Evolutionary conservation across 1,139 yeast species (phyloP).

Genomic region (Zygoascus sp.): DNA sequence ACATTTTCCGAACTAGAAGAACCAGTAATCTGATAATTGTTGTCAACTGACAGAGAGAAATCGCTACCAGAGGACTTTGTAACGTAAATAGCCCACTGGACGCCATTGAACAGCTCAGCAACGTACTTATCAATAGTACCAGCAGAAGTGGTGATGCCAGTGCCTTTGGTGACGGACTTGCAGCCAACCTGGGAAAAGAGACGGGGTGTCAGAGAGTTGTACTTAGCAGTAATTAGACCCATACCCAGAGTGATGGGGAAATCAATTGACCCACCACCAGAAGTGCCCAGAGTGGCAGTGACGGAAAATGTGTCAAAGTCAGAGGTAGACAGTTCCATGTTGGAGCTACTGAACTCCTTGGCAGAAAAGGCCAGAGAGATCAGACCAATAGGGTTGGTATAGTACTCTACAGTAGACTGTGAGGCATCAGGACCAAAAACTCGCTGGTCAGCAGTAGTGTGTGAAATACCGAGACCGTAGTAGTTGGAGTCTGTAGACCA

Average conservation of each 20-base stretch:
- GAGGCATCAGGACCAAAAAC: constrained; percentile 37
- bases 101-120: constrained; percentile 47
- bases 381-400: constrained; percentile 51
- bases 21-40: constrained; percentile 41
- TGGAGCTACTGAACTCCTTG: constrained; percentile 40
- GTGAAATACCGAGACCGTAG: constrained; percentile 58
- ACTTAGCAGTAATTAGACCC: constrained; percentile 71
- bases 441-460: constrained; percentile 46
- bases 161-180: constrained; percentile 41
- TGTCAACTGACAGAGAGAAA: constrained; percentile 38
- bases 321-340: constrained; percentile 42
- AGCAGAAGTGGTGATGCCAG: constrained; percentile 33
- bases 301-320: constrained; percentile 56
- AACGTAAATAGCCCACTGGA: constrained; percentile 58
- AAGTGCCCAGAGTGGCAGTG: constrained; percentile 44
- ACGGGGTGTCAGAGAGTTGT: constrained; percentile 54
- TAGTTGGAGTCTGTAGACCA: constrained; percentile 40
- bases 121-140: constrained; percentile 50
- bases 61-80: constrained; percentile 43
- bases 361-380: constrained; percentile 57
- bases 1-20: constrained; percentile 48
- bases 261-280: constrained; percentile 29
- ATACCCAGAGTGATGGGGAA: constrained; percentile 61
- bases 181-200: constrained; percentile 55
- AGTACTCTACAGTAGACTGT: constrained; percentile 42